These are phyloP conservation scores for Hortiboletus rubellus DNA, from an alignment of 1,284 basidiomycete species.

Conservation along the genomic window DNA sequence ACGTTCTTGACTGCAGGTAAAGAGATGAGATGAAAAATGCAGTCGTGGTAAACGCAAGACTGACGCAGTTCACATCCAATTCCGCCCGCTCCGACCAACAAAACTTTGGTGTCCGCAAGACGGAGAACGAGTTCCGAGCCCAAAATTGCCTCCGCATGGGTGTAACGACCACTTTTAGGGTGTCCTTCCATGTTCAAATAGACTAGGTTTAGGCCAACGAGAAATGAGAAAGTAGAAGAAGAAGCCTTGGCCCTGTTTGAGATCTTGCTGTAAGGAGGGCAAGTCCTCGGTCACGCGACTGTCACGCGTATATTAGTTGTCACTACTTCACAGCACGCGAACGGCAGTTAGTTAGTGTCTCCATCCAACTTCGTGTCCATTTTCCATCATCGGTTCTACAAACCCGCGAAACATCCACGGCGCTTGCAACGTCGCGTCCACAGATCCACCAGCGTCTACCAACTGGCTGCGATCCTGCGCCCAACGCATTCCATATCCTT, in stretches of 20 bases:
- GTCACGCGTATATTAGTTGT: slow-evolving; percentile 23
- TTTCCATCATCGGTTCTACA: slow-evolving; percentile 62
- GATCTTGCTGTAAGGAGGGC: neutral
- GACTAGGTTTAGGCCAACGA: neutral
- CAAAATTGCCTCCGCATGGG: slow-evolving; percentile 71
- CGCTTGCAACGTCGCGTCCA: slow-evolving; percentile 7
- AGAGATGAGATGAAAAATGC: neutral
- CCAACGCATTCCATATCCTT: slow-evolving; percentile 68
- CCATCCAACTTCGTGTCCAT: slow-evolving; percentile 61
- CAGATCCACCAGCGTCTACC: neutral
- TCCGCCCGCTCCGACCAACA: slow-evolving; percentile 95
- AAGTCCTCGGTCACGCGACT: slow-evolving; percentile 22
- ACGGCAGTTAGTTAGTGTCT: slow-evolving; percentile 36
- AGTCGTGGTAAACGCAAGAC: slow-evolving; percentile 34
- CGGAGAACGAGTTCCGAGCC: slow-evolving; percentile 65
- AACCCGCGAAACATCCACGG: slow-evolving; percentile 52
- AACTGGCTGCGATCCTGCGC: slow-evolving; percentile 44
- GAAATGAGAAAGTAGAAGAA: neutral
- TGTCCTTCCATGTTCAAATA: slow-evolving; percentile 13
- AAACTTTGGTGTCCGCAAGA: slow-evolving; percentile 67
- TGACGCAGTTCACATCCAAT: slow-evolving; percentile 95
- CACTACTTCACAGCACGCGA: neutral
- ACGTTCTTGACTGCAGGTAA: slow-evolving; percentile 85
- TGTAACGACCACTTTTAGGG: slow-evolving; percentile 27
- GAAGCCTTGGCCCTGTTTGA: neutral